Conservation (phyloP, 192 early-diverging fungal species). For the Chytriomyces hyalinus region DNA sequence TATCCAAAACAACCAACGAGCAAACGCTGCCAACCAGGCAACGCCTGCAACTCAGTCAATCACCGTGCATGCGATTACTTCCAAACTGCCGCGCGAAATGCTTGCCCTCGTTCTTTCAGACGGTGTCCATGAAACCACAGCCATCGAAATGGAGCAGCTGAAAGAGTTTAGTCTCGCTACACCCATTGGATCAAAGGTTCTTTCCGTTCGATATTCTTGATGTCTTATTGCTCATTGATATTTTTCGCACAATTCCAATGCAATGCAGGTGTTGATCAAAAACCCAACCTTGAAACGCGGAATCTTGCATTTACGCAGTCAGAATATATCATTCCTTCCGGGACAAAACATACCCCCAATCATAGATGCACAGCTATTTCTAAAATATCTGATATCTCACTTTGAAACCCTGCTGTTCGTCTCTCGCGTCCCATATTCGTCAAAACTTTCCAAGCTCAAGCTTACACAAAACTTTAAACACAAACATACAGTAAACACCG, state of each 20-base stretch:
- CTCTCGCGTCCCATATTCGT: too few relatives aligned
- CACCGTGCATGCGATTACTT: background rate
- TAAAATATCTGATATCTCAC: conserved; percentile 1
- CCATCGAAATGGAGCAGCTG: conserved; percentile 24
- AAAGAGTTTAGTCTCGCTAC: background rate
- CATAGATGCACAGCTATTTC: background rate
- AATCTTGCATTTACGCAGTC: conserved; percentile 4
- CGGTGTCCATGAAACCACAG: conserved; percentile 16
- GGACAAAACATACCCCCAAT: background rate
- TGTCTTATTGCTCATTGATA: background rate
- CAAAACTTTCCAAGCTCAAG: too few relatives aligned
- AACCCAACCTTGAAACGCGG: conserved; percentile 19
- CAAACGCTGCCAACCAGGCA: background rate
- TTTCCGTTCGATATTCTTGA: background rate
- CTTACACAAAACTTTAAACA: too few relatives aligned
- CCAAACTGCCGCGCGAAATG: conserved; percentile 25
- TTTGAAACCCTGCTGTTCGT: conserved; percentile 11
- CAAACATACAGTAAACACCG: background rate
- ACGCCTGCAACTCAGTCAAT: background rate
- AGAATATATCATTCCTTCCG: conserved; percentile 1
- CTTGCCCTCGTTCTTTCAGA: conserved; percentile 6
- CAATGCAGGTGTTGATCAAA: conserved; percentile 9
- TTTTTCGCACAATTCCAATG: background rate
- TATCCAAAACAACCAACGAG: background rate
- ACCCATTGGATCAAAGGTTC: conserved; percentile 15